phyloP scores from a whole-genome alignment of 2,329 filamentous ascomycete species.

The Blastomyces silverae region DNA sequence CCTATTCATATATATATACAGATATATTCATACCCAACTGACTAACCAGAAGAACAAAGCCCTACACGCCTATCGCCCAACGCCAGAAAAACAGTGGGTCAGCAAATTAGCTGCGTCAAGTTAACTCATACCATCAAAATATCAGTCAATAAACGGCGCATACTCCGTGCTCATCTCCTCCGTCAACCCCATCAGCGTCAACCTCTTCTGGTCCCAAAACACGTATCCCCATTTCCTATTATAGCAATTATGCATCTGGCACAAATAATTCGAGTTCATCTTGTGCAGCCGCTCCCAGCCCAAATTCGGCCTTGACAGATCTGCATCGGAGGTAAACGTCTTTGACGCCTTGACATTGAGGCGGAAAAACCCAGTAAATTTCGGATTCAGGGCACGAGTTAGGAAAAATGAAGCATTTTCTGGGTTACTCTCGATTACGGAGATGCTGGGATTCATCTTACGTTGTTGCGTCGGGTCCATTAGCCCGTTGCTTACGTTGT shows the following conservation, averaged over 20 bases:
- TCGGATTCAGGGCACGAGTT: constrained; percentile 5
- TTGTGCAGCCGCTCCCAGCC: constrained; percentile 4
- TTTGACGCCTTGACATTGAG: background rate
- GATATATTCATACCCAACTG: background rate
- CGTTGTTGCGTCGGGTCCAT: background rate
- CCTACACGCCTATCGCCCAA: background rate
- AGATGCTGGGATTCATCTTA: background rate
- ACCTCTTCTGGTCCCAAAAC: constrained; percentile 9
- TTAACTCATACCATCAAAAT: background rate
- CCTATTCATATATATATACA: background rate
- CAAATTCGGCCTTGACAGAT: constrained; percentile 7
- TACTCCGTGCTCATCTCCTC: constrained; percentile 3
- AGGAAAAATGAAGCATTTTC: background rate
- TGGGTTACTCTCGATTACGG: background rate
- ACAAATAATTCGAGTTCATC: constrained; percentile 2
- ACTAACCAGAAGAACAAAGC: background rate
- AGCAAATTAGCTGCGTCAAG: background rate
- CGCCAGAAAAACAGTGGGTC: background rate
- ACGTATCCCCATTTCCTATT: constrained; percentile 7
- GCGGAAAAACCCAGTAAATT: background rate
- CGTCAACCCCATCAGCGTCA: constrained; percentile 3
- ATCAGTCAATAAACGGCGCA: constrained; percentile 6
- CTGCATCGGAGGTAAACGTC: background rate
- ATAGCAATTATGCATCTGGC: constrained; percentile 6
- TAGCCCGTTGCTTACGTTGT: background rate